Percentiles rank a stretch among this genome's conserved stretches.
Conservation (phyloP, 495 filamentous ascomycete species). For the Penicillium samsonianum region DNA sequence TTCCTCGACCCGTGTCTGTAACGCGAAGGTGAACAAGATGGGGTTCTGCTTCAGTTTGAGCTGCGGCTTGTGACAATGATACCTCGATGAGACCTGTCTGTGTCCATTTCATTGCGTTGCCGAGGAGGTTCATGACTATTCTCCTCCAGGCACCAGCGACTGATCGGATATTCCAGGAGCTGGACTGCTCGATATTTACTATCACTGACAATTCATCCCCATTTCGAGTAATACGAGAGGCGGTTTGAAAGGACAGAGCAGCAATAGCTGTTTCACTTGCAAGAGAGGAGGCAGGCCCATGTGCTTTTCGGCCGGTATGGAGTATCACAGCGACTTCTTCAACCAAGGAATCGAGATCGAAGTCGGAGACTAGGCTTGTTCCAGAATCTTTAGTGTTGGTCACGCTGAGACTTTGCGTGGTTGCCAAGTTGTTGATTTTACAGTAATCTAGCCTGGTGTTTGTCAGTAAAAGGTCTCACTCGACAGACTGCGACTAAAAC, state of each 20-base stretch:
- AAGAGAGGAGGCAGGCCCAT: not conserved
- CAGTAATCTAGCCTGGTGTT: conserved; percentile 52
- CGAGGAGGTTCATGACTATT: conserved; percentile 71
- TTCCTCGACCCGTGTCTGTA: conserved; percentile 68
- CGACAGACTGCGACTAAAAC: not conserved
- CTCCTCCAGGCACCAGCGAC: conserved; percentile 65
- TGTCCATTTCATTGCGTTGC: conserved; percentile 75
- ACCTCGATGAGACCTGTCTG: conserved; percentile 59
- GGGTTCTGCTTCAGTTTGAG: conserved; percentile 12
- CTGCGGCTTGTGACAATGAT: conserved; percentile 35
- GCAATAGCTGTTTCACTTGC: not conserved
- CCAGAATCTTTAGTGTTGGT: not conserved
- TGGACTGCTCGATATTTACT: conserved; percentile 55
- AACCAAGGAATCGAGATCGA: conserved; percentile 44
- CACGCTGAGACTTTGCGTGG: conserved; percentile 4
- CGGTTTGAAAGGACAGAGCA: not conserved
- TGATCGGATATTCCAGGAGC: conserved; percentile 55
- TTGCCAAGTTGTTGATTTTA: conserved; percentile 53
- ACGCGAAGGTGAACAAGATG: conserved; percentile 49
- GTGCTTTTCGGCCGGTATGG: conserved; percentile 38
- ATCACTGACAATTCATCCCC: conserved; percentile 45
- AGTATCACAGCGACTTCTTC: conserved; percentile 58
- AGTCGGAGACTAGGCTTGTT: conserved; percentile 7
- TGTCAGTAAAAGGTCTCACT: not conserved
- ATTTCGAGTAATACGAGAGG: no score